Percentiles rank a stretch among this genome's conserved stretches.
Evolutionary conservation across 805 yeast genomes (phyloP).

Genomic region (Komagataella kurtzmanii): DNA sequence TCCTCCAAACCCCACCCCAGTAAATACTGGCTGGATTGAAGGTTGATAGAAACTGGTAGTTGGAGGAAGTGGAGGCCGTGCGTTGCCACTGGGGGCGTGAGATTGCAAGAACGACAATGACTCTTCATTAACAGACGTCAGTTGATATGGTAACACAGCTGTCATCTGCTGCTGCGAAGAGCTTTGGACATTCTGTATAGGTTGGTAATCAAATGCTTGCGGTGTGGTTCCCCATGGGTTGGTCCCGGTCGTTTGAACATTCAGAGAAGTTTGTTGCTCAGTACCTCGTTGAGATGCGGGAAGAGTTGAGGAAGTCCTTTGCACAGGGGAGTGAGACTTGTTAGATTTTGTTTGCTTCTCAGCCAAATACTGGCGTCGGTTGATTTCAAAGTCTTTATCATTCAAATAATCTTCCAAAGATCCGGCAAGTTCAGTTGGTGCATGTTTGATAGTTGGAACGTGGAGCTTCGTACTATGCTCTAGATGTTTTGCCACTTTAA

Average conservation of each 20-base stretch:
- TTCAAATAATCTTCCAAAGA: slow-evolving; percentile 80
- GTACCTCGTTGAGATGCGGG: background rate
- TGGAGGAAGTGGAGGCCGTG: slow-evolving; percentile 3
- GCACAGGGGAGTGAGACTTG: background rate
- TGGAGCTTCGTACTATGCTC: slow-evolving; percentile 79
- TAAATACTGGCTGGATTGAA: slow-evolving; percentile 20
- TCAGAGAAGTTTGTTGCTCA: slow-evolving; percentile 4
- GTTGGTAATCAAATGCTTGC: background rate
- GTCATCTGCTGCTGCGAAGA: slow-evolving; percentile 3
- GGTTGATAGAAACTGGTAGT: background rate
- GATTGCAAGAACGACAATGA: background rate
- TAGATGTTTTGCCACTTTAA: slow-evolving; percentile 79
- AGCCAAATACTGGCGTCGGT: slow-evolving; percentile 63
- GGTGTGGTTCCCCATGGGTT: slow-evolving; percentile 11
- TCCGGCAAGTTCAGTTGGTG: slow-evolving; percentile 84
- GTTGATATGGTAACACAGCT: background rate
- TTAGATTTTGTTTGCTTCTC: slow-evolving; percentile 36
- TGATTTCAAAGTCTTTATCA: slow-evolving; percentile 74
- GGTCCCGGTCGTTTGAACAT: slow-evolving; percentile 13
- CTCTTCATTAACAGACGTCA: background rate
- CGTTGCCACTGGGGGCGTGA: background rate
- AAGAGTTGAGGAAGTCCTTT: background rate
- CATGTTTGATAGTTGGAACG: slow-evolving; percentile 94
- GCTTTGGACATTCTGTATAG: background rate
- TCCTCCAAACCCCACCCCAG: slow-evolving; percentile 53